Base-by-base conservation (phyloP, 139 green algal genomes). In the Volvox africanus region DNA sequence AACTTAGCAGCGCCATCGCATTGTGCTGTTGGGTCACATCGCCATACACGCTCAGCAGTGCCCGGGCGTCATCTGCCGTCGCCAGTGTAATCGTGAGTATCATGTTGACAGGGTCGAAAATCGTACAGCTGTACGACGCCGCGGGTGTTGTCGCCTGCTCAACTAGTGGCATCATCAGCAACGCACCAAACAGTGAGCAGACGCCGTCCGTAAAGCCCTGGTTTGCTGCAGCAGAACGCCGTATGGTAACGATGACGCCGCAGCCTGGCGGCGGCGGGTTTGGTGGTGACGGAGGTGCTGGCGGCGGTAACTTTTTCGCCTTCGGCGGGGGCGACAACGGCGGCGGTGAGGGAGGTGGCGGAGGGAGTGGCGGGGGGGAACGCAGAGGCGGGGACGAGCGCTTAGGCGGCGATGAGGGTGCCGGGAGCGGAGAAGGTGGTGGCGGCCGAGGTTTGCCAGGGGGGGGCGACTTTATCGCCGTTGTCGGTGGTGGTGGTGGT, bases 91-190 rank as follows among this genome's bases (percentile, higher is more conserved):
- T 55, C 2, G 37, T 82, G 32, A 89, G 30, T 1, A 82, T 71
- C 85, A 89, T 55, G 26, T 89, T 50, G 37, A 71, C 77, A 12
- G 33, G 21, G 62, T 35, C 35, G 21, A 36, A 24, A n/a, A 88
- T 88, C 21, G 33, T 33, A 62, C 82, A 88, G 9, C 14, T 26
- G 61, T 80, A 88, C 33, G 82, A 68, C 9, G 35, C 62, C 19
- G 33, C 9, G 3, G 62, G 20, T 3, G 55, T 16, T 14, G 32
- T 3, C 11, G 82, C 11, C 19, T 36, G n/a, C 20, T 78, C 61
- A 30, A 36, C 33, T 24, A 89, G 69, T 21, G 85, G 85, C 26
- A 89, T 67, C 68, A 89, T 5, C 1, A 89, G 1, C 22, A 89
- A 21, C 18, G 28, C 44, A 36, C 85, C 85, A 26, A 61, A 73